Base-by-base conservation (phyloP, 129 eudicot species). In the Deinandra increscens region DNA sequence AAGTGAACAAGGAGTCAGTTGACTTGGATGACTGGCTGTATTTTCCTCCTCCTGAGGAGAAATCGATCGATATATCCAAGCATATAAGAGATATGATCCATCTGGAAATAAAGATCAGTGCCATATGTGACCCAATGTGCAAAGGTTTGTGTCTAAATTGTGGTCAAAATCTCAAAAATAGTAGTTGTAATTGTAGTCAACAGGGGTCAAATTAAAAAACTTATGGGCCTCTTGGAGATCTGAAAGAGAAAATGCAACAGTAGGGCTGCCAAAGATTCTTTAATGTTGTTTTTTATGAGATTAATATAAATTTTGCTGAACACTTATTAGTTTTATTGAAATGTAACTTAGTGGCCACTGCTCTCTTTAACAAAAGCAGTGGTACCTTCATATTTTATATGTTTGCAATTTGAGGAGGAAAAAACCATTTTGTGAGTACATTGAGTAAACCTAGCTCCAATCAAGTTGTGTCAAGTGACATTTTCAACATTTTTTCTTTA, bases 41-140 rank as follows among this genome's bases (percentile, higher is more conserved):
- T 83, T 94, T 94, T 45, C 99, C 99, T n/a, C n/a, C n/a, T 63
- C 78, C 82, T 1, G 84, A 82, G 55, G 83, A 87, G 73, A 94
- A 94, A 66, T 55, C 54, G 33, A 77, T 89, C 13, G 97, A 94
- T 76, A 94, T 94, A 45, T 94, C 99, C 17, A 94, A 94, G 84
- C 76, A 78, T 68, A 74, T 89, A 34, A 83, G 97, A 85, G 99
- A 94, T 78, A 77, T 87, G 77, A 76, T 87, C 66, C 99, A 94
- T 56, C 65, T 94, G 14, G 97, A 94, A 80, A 89, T 94, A 76
- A 85, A 81, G 50, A 73, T 89, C 23, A 84, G 36, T 34, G 89
- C 84, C 0, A 9, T 87, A 1, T 89, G 99, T 73, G 87, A 85
- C 76, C 83, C 96, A 0, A 76, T 26, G 54, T 94, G 99, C 80